phyloP scores from a whole-genome alignment of 768 basidiomycete species.

The Amanita pseudoporphyria region DNA sequence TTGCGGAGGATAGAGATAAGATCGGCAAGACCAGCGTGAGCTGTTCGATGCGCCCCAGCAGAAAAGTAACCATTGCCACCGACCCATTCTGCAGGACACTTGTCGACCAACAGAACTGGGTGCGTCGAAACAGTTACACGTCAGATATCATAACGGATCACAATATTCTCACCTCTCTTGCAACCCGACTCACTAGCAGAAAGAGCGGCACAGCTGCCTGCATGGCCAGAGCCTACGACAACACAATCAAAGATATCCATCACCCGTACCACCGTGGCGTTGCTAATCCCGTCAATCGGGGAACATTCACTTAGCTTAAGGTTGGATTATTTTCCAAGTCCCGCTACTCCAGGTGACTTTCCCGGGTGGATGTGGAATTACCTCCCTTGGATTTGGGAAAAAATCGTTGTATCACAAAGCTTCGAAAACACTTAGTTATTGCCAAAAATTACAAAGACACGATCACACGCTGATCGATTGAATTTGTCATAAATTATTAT shows the following conservation, averaged over 20 bases:
- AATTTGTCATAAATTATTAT: too few relatives aligned
- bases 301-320: too few relatives aligned
- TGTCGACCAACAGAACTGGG: slow-evolving; percentile 52
- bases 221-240: slow-evolving; percentile 58
- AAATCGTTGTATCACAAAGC: too few relatives aligned
- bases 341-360: too few relatives aligned
- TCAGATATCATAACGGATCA: not conserved
- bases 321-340: too few relatives aligned
- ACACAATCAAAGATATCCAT: slow-evolving; percentile 38
- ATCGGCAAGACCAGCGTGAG: slow-evolving; percentile 51
- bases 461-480: too few relatives aligned
- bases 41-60: slow-evolving; percentile 58
- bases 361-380: too few relatives aligned
- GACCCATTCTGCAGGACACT: slow-evolving; percentile 51
- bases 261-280: not conserved
- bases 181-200: slow-evolving; percentile 52
- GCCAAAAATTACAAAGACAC: too few relatives aligned
- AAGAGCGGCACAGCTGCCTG: slow-evolving; percentile 57
- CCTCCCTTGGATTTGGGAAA: too few relatives aligned
- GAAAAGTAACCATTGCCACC: slow-evolving; percentile 72
- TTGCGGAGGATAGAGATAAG: slow-evolving; percentile 45
- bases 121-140: not conserved
- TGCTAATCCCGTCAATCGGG: slow-evolving; percentile 1
- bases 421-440: too few relatives aligned
- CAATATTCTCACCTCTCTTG: slow-evolving; percentile 28